Evolutionary conservation across 2,329 filamentous ascomycete genomes (phyloP), one percentile per base, ranked within the genome.

Genomic region (Pseudogymnoascus sp.): DNA sequence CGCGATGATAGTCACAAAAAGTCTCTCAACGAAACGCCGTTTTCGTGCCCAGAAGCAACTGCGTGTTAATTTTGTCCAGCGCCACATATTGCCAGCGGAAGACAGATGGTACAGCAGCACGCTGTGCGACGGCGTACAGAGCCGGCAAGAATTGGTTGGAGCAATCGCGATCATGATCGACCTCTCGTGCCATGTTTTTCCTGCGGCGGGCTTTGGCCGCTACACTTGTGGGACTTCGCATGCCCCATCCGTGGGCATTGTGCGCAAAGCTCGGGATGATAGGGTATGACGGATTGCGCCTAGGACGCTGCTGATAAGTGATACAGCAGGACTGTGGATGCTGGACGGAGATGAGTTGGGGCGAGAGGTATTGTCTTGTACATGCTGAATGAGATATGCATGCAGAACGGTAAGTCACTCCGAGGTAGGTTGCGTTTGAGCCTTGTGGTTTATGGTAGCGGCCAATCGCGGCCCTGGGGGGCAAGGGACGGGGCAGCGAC

Each of bases 41-140:
- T 56, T 31, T 56, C 29, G 17, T 33, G 50, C 5, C 50, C 23
- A 33, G n/a, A 56, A 19, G 10, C 11, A 13, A 19, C 50, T 33
- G 50, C 29, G n/a, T 19, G 4, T 33, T 33, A 31, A 15, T 19
- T 56, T 56, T 33, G 17, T 21, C 50, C 50, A 33, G 26, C 29
- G 50, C 9, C 50, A 56, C 26, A 56, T n/a, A 56, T 19, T 56
- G 50, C 50, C 50, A 56, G 50, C 50, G 50, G 50, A n/a, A n/a
- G 19, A 13, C 50, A 33, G 29, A 19, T 33, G 13, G 26, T 5
- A 56, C 50, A 19, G 31, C 26, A 19, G 9, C 50, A 33, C 17
- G 29, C n/a, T 13, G 50, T 56, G 29, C 3, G n/a, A 13, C 1
- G 50, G 19, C 5, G 10, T 29, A 33, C 50, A 56, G 7, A 33